Conservation (phyloP, 2,329 filamentous ascomycete species). For the Fusarium incarnatum region DNA sequence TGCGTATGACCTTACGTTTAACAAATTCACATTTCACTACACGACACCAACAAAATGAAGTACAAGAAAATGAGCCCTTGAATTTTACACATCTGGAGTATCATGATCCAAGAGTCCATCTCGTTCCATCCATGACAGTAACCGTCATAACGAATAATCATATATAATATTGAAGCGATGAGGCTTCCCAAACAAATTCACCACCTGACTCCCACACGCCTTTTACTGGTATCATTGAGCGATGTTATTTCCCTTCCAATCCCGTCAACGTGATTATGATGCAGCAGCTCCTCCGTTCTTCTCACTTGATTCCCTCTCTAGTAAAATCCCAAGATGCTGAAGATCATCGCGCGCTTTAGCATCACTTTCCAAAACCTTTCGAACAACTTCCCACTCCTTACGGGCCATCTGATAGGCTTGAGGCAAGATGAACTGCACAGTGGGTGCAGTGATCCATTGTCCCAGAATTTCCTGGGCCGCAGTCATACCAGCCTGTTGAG, state of each 20-base stretch:
- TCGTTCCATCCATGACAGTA: constrained; percentile 7
- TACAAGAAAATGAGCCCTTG: neutral
- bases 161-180: neutral
- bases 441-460: constrained; percentile 69
- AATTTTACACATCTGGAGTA: constrained; percentile 11
- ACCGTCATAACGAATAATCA: neutral
- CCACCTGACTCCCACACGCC: constrained; percentile 22
- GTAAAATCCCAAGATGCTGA: constrained; percentile 64
- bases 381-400: constrained; percentile 80
- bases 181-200: neutral
- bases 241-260: constrained; percentile 4
- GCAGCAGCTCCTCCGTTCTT: constrained; percentile 26
- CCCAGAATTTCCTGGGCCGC: constrained; percentile 74
- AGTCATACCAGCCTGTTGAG: constrained; percentile 64
- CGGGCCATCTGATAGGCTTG: constrained; percentile 75
- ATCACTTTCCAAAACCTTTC: constrained; percentile 73
- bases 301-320: constrained; percentile 61
- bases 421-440: constrained; percentile 75
- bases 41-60: neutral
- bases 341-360: constrained; percentile 73
- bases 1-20: neutral
- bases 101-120: constrained; percentile 26
- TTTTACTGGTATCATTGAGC: constrained; percentile 3
- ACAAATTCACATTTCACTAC: neutral
- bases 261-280: constrained; percentile 13